These are phyloP conservation scores for Parascedosporium putredinis DNA, from an alignment of 2,329 filamentous ascomycete species.

Conservation along the genomic window DNA sequence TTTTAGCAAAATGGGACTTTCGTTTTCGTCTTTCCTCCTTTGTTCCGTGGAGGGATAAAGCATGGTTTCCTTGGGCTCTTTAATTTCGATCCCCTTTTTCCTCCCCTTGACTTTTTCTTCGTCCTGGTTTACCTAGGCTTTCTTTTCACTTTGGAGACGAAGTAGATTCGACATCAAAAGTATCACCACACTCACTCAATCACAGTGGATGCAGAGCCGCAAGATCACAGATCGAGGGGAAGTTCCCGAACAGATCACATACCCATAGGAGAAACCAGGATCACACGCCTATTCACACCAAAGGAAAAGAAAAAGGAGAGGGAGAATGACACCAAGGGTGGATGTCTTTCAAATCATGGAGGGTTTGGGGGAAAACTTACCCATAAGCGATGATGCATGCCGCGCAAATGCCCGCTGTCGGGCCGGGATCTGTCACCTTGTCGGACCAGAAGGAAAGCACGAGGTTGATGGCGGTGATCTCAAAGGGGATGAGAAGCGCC, in stretches of 20 bases:
- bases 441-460: slow-evolving; percentile 30
- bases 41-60: neutral
- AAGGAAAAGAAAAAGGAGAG: neutral
- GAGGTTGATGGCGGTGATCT: slow-evolving; percentile 30
- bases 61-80: too few species aligned
- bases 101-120: too few species aligned
- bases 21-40: too few species aligned
- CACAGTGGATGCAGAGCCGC: neutral
- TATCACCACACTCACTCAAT: neutral
- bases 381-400: slow-evolving; percentile 13
- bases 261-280: neutral
- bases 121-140: too few species aligned
- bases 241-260: neutral
- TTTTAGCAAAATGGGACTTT: too few species aligned
- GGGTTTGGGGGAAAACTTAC: slow-evolving; percentile 7
- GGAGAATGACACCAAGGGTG: neutral
- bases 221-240: neutral
- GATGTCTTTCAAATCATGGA: neutral
- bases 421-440: slow-evolving; percentile 50
- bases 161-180: neutral
- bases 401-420: slow-evolving; percentile 68
- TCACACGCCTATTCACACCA: neutral
- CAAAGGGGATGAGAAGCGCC: slow-evolving; percentile 31
- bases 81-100: too few species aligned
- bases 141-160: too few species aligned